phyloP scores from a whole-genome alignment of 2,329 filamentous ascomycete genomes.

The Dactylonectria estremocensis region DNA sequence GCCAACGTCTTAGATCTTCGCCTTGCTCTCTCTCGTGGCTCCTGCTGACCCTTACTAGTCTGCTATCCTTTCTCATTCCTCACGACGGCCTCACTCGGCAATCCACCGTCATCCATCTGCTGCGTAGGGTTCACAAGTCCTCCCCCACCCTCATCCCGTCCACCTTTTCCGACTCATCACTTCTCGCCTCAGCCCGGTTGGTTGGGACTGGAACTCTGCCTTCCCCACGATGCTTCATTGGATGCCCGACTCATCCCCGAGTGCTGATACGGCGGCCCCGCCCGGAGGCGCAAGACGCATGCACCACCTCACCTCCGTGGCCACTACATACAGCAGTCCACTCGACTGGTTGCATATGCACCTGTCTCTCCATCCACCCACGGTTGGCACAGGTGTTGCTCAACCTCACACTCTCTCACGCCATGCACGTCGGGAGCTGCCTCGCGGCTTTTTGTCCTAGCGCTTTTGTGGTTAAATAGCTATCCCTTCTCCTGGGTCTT shows the following conservation, averaged over 20 bases:
- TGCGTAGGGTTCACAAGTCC: background rate
- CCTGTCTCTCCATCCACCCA: slow-evolving; percentile 35
- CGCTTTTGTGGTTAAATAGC: slow-evolving; percentile 41
- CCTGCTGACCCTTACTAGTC: background rate
- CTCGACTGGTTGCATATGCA: slow-evolving; percentile 45
- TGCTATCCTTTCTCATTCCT: background rate
- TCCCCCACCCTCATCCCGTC: slow-evolving; percentile 12
- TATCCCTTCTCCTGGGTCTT: slow-evolving; percentile 30
- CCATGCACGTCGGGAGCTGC: slow-evolving; percentile 28
- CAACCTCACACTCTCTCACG: slow-evolving; percentile 32
- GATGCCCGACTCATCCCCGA: background rate
- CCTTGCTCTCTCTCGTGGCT: background rate
- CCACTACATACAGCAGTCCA: slow-evolving; percentile 24
- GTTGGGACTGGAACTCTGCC: slow-evolving; percentile 41
- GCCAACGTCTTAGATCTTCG: background rate
- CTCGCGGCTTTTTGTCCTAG: slow-evolving; percentile 20
- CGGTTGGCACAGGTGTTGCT: slow-evolving; percentile 33
- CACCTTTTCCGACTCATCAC: slow-evolving; percentile 19
- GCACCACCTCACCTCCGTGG: slow-evolving; percentile 25
- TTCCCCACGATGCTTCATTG: slow-evolving; percentile 27
- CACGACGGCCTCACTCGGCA: background rate
- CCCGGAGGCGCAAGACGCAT: slow-evolving; percentile 25
- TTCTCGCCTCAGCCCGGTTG: slow-evolving; percentile 40
- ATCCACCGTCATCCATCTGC: background rate
- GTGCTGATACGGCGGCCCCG: slow-evolving; percentile 25